A percentile compares a stretch with the other conserved stretches of the same genome.
Evolutionary conservation across 192 early-diverging fungal genomes (phyloP).

Genomic region (Backusella mclennaniae): DNA sequence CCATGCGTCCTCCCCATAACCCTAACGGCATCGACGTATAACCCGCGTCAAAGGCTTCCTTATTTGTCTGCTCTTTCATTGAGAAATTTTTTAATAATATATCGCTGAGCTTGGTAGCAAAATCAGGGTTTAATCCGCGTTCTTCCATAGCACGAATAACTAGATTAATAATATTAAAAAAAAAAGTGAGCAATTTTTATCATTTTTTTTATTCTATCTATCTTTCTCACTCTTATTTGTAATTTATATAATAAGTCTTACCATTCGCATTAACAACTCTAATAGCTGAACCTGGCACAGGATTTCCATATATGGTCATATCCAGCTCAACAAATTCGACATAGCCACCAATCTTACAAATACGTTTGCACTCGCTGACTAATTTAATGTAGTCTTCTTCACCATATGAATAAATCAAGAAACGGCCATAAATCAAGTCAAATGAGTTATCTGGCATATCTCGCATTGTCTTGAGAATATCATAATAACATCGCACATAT

Average conservation of each 20-base stretch:
- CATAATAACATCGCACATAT: constrained; percentile 17
- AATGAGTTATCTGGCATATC: constrained; percentile 18
- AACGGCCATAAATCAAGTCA: constrained; percentile 22
- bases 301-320: constrained; percentile 24
- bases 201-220: background rate
- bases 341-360: constrained; percentile 27
- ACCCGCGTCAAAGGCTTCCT: background rate
- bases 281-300: background rate
- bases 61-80: background rate
- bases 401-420: constrained; percentile 12
- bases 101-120: background rate
- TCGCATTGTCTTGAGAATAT: constrained; percentile 5
- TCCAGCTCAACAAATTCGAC: constrained; percentile 33
- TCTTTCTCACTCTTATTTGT: background rate
- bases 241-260: background rate
- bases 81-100: background rate
- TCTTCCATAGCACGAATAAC: constrained; percentile 9
- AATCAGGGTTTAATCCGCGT: background rate
- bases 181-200: background rate
- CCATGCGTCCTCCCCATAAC: constrained; percentile 29
- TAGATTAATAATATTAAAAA: background rate
- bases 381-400: constrained; percentile 10
- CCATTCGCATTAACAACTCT: constrained; percentile 18
- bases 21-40: constrained; percentile 30
- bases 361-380: constrained; percentile 17